Evolutionary conservation across 306 rosid genomes (phyloP).

Genomic region (Hylodesmum podocarpum): DNA sequence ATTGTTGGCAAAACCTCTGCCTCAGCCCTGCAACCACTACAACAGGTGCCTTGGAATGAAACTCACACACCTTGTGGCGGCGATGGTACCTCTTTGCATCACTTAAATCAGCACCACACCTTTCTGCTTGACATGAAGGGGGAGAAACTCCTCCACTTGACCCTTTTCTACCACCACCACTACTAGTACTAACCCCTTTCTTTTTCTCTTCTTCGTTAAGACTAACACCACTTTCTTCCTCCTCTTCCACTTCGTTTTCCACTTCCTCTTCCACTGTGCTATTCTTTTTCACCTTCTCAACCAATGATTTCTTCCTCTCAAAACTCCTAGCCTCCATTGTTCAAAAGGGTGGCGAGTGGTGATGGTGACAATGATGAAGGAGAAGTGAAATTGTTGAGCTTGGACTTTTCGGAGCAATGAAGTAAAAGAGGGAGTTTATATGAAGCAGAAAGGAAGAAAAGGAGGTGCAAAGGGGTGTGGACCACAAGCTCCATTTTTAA

Average conservation of each 20-base stretch:
- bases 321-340: conserved; percentile 62
- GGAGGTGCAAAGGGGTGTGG: conserved; percentile 43
- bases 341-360: not conserved
- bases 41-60: conserved; percentile 76
- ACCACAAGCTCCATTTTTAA: conserved; percentile 53
- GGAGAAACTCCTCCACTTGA: conserved; percentile 53
- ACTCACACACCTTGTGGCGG: conserved; percentile 96
- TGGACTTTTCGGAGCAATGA: conserved; percentile 36
- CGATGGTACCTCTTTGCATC: conserved; percentile 88
- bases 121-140: conserved; percentile 79
- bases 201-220: conserved; percentile 51
- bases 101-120: conserved; percentile 66
- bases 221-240: conserved; percentile 33
- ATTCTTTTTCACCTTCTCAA: conserved; percentile 51
- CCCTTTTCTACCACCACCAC: conserved; percentile 36
- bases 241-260: conserved; percentile 72
- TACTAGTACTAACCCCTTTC: conserved; percentile 35
- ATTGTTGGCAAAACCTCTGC: conserved; percentile 97
- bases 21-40: conserved; percentile 72
- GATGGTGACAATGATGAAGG: not conserved
- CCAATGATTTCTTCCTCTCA: conserved; percentile 49
- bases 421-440: conserved; percentile 37
- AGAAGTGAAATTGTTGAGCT: conserved; percentile 26
- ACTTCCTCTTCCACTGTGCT: conserved; percentile 50
- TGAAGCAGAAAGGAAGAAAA: conserved; percentile 40